Base-by-base conservation (phyloP, 495 filamentous ascomycete genomes). In the Penicillium fimorum region DNA sequence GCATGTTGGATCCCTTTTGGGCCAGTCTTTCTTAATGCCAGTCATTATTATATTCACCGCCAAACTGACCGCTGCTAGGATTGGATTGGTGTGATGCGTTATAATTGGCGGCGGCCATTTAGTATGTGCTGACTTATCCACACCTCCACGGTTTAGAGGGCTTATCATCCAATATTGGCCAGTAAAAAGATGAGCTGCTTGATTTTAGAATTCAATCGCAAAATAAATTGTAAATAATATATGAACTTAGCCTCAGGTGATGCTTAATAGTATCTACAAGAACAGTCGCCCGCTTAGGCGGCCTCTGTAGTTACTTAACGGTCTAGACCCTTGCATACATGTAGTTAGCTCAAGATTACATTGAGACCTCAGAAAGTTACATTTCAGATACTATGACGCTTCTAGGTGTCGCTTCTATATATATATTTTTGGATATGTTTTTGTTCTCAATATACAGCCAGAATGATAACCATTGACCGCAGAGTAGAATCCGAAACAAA, bases 1-100 rank as follows among this genome's bases (percentile, higher is more conserved):
- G 53, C 62, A 58, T 60, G 64, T 55, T 59, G 63, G 62, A 62
- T 67, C 62, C 58, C 62, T 56, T 63, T 66, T 65, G 57, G 64
- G 65, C 55, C 46, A 42, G 35, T 42, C 40, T 24, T 51, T 44
- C 41, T 55, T 68, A 59, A 49, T 68, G 65, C 62, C 63, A 33
- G 62, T 50, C 56, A 61, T 56, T 53, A 1, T 11, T n/a, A 0
- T 3, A 0, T 15, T 57, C 17, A 65, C 59, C 65, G 62, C 62
- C 44, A 5, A 18, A 0, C 0, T 33, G 17, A 51, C 61, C 58
- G 64, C 64, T 41, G 47, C n/a, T 6, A 1, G 2, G 4, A 5
- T 5, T 33, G 38, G 30, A 20, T 9, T 55, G 46, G 42, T 10
- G 27, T 13, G 5, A 24, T 47, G 4, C 47, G 33, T 18, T 56